A percentile compares a stretch with the other conserved stretches of the same genome.
Evolutionary conservation across 768 basidiomycete species (phyloP).

Genomic region (Serpula lacrymans): DNA sequence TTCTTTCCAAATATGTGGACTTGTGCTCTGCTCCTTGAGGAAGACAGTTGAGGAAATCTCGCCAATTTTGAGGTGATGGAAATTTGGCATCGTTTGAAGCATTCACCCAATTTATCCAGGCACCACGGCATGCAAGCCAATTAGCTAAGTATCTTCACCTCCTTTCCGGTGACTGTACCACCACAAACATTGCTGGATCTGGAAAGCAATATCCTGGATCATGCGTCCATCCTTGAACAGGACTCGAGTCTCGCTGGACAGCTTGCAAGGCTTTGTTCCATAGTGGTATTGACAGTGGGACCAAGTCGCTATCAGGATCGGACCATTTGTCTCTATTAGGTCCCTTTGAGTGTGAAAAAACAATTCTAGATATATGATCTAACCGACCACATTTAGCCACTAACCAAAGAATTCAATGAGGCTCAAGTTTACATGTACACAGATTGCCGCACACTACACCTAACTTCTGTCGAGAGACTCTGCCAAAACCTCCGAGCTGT

Average conservation of each 20-base stretch:
- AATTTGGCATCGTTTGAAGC: conserved; percentile 2
- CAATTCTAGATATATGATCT: no score
- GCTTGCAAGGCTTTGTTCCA: neutral
- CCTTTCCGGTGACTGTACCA: neutral
- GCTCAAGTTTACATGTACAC: no score
- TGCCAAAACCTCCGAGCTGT: no score
- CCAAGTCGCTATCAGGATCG: neutral
- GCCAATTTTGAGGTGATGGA: conserved; percentile 7
- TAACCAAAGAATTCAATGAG: no score
- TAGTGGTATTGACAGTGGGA: neutral
- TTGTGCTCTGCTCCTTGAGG: no score
- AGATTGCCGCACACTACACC: no score
- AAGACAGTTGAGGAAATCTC: conserved; percentile 6
- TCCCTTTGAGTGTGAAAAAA: no score
- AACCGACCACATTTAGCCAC: no score
- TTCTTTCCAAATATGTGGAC: no score
- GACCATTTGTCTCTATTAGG: conserved; percentile 1
- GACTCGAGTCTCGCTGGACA: neutral
- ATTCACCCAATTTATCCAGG: conserved; percentile 9
- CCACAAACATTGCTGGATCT: conserved; percentile 3
- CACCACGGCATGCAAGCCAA: conserved; percentile 7
- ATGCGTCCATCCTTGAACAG: neutral
- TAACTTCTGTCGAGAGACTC: no score
- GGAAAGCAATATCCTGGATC: conserved; percentile 10
- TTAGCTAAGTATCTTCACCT: conserved; percentile 6